Conservation (phyloP, 1,139 yeast genomes). For the Suhomyces bribrorum region DNA sequence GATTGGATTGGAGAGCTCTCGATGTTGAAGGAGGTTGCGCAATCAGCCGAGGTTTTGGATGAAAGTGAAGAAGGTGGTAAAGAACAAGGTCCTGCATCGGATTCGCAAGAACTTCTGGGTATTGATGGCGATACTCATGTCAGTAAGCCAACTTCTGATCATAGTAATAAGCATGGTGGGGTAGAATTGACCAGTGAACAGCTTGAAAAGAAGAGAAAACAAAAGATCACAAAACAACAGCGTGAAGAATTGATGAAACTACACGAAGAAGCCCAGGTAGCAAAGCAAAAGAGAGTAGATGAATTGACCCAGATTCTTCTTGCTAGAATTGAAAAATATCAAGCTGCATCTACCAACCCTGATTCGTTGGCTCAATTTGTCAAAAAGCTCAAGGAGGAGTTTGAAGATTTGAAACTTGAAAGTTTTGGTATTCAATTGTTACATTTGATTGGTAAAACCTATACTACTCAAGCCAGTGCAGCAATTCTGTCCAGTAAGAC, state of each 20-base stretch:
- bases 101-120: constrained; percentile 1
- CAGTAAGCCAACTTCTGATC: constrained; percentile 1
- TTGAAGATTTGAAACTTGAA: constrained; percentile 57
- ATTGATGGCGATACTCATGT: constrained; percentile 16
- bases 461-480: constrained; percentile 57
- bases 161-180: constrained; percentile 3
- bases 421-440: constrained; percentile 50
- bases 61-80: constrained; percentile 17
- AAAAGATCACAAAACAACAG: constrained; percentile 50
- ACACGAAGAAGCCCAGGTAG: constrained; percentile 57
- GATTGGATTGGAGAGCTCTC: constrained; percentile 80
- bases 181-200: constrained; percentile 14
- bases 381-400: constrained; percentile 51
- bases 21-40: constrained; percentile 58
- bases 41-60: constrained; percentile 54
- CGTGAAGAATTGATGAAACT: constrained; percentile 54
- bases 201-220: constrained; percentile 30
- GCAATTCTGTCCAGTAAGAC: constrained; percentile 40
- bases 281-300: constrained; percentile 54
- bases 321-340: constrained; percentile 43
- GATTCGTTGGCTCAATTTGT: constrained; percentile 41
- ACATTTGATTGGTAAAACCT: constrained; percentile 64
- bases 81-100: constrained; percentile 1
- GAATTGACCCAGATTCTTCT: constrained; percentile 52
- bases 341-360: constrained; percentile 25